A percentile compares a stretch with the other conserved stretches of the same genome.
Evolutionary conservation across 805 yeast genomes (phyloP).

Genomic region (Ogataea corticis): DNA sequence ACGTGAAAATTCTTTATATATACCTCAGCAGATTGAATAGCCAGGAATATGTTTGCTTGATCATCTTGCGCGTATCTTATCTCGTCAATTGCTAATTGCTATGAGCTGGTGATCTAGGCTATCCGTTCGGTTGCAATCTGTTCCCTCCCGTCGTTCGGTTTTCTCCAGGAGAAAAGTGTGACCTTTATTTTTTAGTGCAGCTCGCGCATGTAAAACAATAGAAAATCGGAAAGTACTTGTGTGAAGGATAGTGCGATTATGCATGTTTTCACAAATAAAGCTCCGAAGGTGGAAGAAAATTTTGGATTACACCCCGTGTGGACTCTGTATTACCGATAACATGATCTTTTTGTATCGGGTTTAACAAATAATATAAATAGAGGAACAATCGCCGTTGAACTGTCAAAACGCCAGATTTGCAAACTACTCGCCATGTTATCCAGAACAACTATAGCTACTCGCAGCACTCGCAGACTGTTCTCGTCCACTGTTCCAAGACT

Average conservation of each 20-base stretch:
- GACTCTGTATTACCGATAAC: conserved; percentile 2
- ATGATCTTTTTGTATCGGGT: neutral
- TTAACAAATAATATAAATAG: conserved; percentile 1
- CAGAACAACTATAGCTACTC: neutral
- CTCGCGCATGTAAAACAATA: conserved; percentile 5
- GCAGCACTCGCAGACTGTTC: conserved; percentile 14
- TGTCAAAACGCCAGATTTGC: too few relatives aligned
- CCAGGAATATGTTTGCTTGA: too few relatives aligned
- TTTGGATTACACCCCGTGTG: conserved; percentile 1
- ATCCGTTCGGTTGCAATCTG: neutral
- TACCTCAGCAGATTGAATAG: too few relatives aligned
- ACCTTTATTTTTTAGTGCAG: conserved; percentile 7
- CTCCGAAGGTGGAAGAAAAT: conserved; percentile 5
- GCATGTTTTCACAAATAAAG: conserved; percentile 1
- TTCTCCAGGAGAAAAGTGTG: conserved; percentile 12
- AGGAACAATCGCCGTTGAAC: neutral
- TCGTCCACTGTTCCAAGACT: conserved; percentile 16
- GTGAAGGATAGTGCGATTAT: conserved; percentile 3
- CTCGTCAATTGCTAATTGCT: too few relatives aligned
- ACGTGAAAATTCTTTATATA: too few relatives aligned
- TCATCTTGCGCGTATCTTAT: too few relatives aligned
- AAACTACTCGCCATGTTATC: too few relatives aligned
- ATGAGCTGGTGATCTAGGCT: too few relatives aligned
- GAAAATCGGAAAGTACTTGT: neutral
- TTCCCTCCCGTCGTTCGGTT: conserved; percentile 5